These are phyloP conservation scores for Trichoderma sp. DNA, from an alignment of 2,329 filamentous ascomycete species.

Conservation along the genomic window DNA sequence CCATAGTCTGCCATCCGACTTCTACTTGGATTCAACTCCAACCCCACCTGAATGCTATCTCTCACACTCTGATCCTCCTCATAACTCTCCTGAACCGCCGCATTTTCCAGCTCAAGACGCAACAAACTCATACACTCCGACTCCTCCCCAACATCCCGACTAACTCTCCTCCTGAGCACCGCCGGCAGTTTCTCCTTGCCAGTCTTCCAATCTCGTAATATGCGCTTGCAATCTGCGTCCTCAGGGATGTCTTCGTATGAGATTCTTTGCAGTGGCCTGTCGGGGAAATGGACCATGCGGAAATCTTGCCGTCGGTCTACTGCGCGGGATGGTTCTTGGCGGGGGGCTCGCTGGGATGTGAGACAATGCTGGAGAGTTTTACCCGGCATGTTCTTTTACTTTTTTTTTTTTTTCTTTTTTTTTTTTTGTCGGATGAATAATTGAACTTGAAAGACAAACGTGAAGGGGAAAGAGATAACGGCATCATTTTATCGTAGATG, in stretches of 20 bases:
- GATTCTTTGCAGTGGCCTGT: slow-evolving; percentile 24
- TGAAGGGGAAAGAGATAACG: background rate
- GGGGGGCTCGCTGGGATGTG: background rate
- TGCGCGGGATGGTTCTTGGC: background rate
- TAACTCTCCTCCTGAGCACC: background rate
- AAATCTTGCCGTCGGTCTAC: slow-evolving; percentile 17
- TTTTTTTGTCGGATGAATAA: too few species aligned
- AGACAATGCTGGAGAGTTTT: background rate
- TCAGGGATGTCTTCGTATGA: slow-evolving; percentile 25
- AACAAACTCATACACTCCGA: background rate
- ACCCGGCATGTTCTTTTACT: background rate
- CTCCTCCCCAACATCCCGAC: background rate
- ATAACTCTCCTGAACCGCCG: background rate
- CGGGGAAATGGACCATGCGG: slow-evolving; percentile 26
- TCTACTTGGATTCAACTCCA: background rate
- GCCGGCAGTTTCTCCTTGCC: background rate
- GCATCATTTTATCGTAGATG: background rate
- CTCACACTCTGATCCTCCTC: background rate
- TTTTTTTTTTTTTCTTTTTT: background rate
- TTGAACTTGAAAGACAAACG: too few species aligned
- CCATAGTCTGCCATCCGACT: background rate
- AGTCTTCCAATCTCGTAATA: background rate
- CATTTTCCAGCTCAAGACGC: background rate
- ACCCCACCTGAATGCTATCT: too few species aligned
- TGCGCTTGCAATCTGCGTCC: slow-evolving; percentile 25